A percentile compares a stretch with the other conserved stretches of the same genome.
phyloP scores from a whole-genome alignment of 768 basidiomycete species.

The Filobasidium floriforme region DNA sequence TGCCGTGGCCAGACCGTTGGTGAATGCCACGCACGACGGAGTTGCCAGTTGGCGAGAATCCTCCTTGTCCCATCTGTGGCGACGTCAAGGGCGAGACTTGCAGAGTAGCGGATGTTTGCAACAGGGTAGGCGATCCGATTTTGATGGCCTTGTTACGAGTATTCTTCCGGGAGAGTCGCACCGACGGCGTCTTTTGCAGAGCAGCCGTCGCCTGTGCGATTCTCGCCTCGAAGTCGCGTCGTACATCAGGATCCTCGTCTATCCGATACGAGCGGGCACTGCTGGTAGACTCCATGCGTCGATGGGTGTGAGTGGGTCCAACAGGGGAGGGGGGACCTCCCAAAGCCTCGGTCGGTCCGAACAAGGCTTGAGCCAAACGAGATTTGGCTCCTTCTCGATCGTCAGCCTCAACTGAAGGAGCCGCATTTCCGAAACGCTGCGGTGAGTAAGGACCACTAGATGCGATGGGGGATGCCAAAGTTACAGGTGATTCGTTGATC shows the following conservation, averaged over 20 bases:
- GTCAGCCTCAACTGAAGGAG: not conserved
- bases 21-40: not conserved
- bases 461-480: not conserved
- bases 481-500: not conserved
- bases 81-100: constrained; percentile 13
- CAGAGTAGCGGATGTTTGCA: constrained; percentile 12
- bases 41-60: not conserved
- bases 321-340: not conserved
- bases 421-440: not conserved
- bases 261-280: not conserved
- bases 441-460: not conserved
- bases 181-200: constrained; percentile 5
- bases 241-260: constrained; percentile 9
- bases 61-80: not conserved
- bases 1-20: not conserved
- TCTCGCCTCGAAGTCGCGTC: constrained; percentile 20
- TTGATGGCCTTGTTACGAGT: constrained; percentile 13
- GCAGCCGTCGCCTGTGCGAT: constrained; percentile 20
- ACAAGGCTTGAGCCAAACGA: not conserved
- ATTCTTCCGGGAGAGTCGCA: constrained; percentile 2
- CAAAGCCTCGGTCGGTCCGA: constrained; percentile 2
- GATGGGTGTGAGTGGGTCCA: not conserved
- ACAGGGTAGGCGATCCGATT: constrained; percentile 13
- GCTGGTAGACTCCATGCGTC: not conserved
- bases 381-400: not conserved